A percentile compares a stretch with the other conserved stretches of the same genome.
Conservation (phyloP, 2,329 filamentous ascomycete species). For the Epichloe gansuensis region DNA sequence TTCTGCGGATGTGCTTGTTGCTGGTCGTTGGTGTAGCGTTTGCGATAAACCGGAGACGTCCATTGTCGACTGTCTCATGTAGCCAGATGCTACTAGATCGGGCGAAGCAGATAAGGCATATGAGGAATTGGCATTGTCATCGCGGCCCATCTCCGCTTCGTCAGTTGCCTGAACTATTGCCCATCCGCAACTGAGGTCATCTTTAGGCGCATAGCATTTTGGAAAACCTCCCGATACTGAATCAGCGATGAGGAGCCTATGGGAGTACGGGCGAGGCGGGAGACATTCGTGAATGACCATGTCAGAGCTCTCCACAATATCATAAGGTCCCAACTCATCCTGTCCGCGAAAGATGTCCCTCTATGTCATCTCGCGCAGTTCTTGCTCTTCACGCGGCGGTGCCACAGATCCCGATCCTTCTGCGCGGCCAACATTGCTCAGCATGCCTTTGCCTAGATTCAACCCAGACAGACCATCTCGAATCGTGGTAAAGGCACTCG, state of each 20-base stretch:
- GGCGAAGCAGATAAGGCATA: neutral
- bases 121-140: neutral
- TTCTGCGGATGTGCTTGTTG: neutral
- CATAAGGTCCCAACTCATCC: conserved; percentile 18
- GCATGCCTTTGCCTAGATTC: conserved; percentile 34
- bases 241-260: neutral
- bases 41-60: neutral
- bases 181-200: conserved; percentile 7
- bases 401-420: conserved; percentile 12
- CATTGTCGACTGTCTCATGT: neutral
- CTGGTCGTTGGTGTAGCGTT: neutral
- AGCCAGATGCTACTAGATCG: neutral
- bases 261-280: conserved; percentile 1
- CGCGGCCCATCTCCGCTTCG: neutral
- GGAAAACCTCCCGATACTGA: neutral
- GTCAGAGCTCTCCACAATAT: conserved; percentile 18
- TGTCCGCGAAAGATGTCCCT: conserved; percentile 24
- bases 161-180: conserved; percentile 4
- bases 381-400: conserved; percentile 23
- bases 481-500: conserved; percentile 32
- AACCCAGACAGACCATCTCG: conserved; percentile 35
- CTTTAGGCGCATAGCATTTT: neutral
- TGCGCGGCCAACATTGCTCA: conserved; percentile 21
- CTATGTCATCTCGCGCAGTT: conserved; percentile 35
- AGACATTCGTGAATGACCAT: conserved; percentile 9